Evolutionary conservation across 2,329 filamentous ascomycete species (phyloP).

Genomic region (Monosporascus sp.): DNA sequence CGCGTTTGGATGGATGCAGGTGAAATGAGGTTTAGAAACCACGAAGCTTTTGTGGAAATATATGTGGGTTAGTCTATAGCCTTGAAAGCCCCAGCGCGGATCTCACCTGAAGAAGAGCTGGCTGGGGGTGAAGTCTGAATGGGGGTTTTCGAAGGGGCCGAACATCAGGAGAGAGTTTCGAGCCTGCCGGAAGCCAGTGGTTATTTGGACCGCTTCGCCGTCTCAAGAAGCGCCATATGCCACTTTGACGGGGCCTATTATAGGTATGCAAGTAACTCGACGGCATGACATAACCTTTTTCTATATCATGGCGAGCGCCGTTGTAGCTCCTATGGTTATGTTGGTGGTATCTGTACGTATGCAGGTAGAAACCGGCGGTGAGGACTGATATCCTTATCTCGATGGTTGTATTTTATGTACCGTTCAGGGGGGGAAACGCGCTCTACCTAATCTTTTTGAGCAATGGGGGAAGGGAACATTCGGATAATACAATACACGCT

Average conservation of each 20-base stretch:
- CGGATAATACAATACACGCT: too few relatives aligned
- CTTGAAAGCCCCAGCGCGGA: slow-evolving; percentile 3
- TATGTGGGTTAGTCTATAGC: slow-evolving; percentile 5
- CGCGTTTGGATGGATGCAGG: slow-evolving; percentile 12
- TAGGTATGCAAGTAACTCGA: not conserved
- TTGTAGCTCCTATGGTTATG: too few relatives aligned
- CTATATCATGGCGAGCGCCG: too few relatives aligned
- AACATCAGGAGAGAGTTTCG: not conserved
- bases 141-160: not conserved
- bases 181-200: not conserved
- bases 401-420: too few relatives aligned
- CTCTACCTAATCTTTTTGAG: too few relatives aligned
- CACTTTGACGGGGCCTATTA: not conserved
- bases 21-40: slow-evolving; percentile 23
- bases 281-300: not conserved
- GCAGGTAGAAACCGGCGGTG: too few relatives aligned
- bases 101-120: not conserved
- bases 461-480: too few relatives aligned
- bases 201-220: not conserved
- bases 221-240: not conserved
- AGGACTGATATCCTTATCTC: too few relatives aligned
- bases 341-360: too few relatives aligned
- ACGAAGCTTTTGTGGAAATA: slow-evolving; percentile 11
- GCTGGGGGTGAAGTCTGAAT: too few relatives aligned
- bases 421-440: too few relatives aligned